Evolutionary conservation across 1,284 basidiomycete genomes (phyloP).

Genomic region (Marasmius tenuissimus): DNA sequence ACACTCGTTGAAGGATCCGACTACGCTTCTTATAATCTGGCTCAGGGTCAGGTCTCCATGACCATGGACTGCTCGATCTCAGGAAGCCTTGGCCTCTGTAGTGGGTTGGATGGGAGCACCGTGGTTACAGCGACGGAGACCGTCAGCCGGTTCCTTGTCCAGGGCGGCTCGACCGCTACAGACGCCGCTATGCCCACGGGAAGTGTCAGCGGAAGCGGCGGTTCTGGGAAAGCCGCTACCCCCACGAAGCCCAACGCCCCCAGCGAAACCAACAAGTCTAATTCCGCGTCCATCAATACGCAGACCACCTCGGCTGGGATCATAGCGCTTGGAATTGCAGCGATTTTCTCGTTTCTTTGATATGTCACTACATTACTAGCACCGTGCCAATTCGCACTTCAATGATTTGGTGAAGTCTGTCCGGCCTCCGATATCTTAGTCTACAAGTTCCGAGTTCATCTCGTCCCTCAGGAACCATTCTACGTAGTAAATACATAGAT

Average conservation of each 20-base stretch:
- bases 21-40: conserved; percentile 6
- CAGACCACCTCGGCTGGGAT: neutral
- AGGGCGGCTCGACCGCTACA: conserved; percentile 18
- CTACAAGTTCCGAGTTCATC: no score
- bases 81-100: conserved; percentile 12
- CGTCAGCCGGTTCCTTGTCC: conserved; percentile 13
- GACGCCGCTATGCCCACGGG: neutral
- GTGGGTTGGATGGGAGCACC: conserved; percentile 7
- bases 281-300: neutral
- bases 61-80: conserved; percentile 11
- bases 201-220: conserved; percentile 1
- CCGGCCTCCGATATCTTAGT: no score
- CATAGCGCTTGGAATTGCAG: neutral
- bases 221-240: neutral
- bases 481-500: no score
- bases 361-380: neutral
- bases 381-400: no score
- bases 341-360: neutral
- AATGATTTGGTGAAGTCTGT: no score
- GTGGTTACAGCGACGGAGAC: conserved; percentile 17
- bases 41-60: neutral
- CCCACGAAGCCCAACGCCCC: neutral
- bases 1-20: conserved; percentile 16
- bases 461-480: no score
- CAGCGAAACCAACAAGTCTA: neutral